Evolutionary conservation across 108 stramenopile species (phyloP), one percentile per base, ranked within the genome.

Genomic region (Chaetoceros muelleri): DNA sequence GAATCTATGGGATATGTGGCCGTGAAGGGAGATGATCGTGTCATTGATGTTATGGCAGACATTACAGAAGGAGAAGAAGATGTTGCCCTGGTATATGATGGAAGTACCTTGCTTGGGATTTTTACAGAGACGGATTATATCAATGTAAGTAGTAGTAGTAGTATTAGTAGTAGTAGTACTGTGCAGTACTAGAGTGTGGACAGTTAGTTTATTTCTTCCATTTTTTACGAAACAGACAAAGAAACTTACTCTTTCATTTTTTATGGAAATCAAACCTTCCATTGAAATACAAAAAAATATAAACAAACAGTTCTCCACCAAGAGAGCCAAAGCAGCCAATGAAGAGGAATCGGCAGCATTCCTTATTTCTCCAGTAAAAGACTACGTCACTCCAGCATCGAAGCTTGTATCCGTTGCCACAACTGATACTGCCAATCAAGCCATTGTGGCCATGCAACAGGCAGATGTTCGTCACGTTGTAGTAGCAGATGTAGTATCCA

Each of bases 81-180:
- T 57, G 85, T 73, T 7, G 84, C 87, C 17, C 63, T 88, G 16
- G 82, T 85, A 8, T 87, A 78, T 65, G 66, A 65, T 10, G 61
- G 29, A 10, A 31, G 55, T 8, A 78, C 82, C 47, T 57, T 95
- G 21, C 18, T 77, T 21, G 94, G 94, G 13, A 78, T 95, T 45
- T 95, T 95, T 69, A 95, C 94, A 8, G 94, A 95, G 72, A 47
- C 77, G n/a, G 94, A 95, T 72, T 95, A 85, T 55, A 83, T 95
- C 54, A 66, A 67, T 60, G 80, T 82, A 55, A 20, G 76, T 57
- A 13, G 0, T 27, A 17, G 45, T 16, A 13, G 17, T 24, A 49
- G 7, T 16, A 49, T 49, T 10, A 10, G n/a, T 24, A n/a, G 23
- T 5, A 49, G n/a, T 49, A n/a, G n/a, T n/a, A n/a, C n/a, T n/a